A percentile compares a stretch with the other conserved stretches of the same genome.
Evolutionary conservation across 2,329 filamentous ascomycete species (phyloP).

Genomic region (Lasiodiplodia citricola): DNA sequence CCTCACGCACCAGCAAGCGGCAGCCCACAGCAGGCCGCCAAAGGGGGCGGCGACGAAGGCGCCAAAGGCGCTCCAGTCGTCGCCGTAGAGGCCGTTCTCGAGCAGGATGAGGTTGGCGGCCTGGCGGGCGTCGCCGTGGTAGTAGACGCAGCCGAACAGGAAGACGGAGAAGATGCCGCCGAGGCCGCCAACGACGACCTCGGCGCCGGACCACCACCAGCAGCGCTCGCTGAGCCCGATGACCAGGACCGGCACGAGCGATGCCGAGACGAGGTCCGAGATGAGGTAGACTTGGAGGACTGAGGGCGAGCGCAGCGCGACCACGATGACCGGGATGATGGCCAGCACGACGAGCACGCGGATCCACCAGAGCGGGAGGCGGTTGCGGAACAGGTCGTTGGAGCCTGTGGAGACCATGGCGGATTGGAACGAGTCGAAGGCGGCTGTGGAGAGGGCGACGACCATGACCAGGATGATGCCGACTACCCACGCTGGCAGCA

Average conservation of each 20-base stretch:
- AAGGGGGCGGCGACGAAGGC: slow-evolving; percentile 81
- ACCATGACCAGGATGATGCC: slow-evolving; percentile 83
- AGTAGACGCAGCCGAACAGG: slow-evolving; percentile 79
- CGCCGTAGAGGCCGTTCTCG: slow-evolving; percentile 73
- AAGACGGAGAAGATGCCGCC: slow-evolving; percentile 81
- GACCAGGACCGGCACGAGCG: slow-evolving; percentile 74
- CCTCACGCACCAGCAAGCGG: slow-evolving; percentile 65
- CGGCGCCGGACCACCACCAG: slow-evolving; percentile 80
- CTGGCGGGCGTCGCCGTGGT: slow-evolving; percentile 66
- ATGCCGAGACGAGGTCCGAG: slow-evolving; percentile 77
- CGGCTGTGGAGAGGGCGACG: slow-evolving; percentile 74
- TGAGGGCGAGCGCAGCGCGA: slow-evolving; percentile 74
- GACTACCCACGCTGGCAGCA: slow-evolving; percentile 79
- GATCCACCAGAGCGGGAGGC: slow-evolving; percentile 75
- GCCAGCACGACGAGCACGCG: slow-evolving; percentile 71
- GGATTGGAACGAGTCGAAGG: slow-evolving; percentile 81
- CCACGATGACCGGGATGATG: slow-evolving; percentile 75
- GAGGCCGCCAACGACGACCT: slow-evolving; percentile 77
- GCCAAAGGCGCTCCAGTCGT: slow-evolving; percentile 81
- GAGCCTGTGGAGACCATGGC: slow-evolving; percentile 85
- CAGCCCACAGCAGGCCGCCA: slow-evolving; percentile 74
- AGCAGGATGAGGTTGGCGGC: slow-evolving; percentile 74
- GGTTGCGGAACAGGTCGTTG: slow-evolving; percentile 85
- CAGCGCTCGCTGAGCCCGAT: slow-evolving; percentile 69
- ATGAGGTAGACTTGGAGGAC: slow-evolving; percentile 85